Base-by-base conservation (phyloP, 331 rosid genomes). In the Quercus lobata region DNA sequence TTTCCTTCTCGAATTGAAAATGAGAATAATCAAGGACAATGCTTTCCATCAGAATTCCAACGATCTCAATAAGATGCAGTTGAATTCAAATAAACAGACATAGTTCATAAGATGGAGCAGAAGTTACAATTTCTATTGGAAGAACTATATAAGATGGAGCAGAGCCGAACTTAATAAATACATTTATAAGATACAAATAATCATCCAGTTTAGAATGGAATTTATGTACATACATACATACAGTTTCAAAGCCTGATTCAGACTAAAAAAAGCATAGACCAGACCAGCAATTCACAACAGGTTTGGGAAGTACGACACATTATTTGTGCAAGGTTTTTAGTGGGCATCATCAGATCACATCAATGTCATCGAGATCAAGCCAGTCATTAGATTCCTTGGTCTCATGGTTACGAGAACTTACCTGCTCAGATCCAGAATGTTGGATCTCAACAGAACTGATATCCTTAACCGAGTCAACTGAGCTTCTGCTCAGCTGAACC, bases 321-420 rank as follows among this genome's bases (percentile, higher is more conserved):
- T 60, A 81, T 83, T 54, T 46, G 62, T 34, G 25, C 57, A 73
- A 71, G 30, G 77, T 58, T 85, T 84, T 60, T 35, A 75, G 46
- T 8, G 68, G 73, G 66, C 63, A 71, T 46, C 41, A 12, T 95
- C 91, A 92, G 55, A 95, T 83, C 27, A 81, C 93, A 83, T 91
- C 99, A 73, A 89, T 91, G 78, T 91, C 99, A 76, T 95, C 97
- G 73, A 93, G 87, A 29, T 90, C 87, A 78, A 90, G 97, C 99
- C 99, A 95, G 80, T 95, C 99, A 84, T 78, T 93, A 65, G 97
- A 84, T 85, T 93, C 97, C 89, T 89, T 95, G 82, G 77, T 75
- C 85, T 81, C 89, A 32, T 87, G 76, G 83, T 91, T 91, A 49
- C 81, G 77, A 65, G 87, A 76, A 78, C 86, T 87, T 80, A 88